Conservation (phyloP, 331 rosid genomes). For the Acacia concinna region DNA sequence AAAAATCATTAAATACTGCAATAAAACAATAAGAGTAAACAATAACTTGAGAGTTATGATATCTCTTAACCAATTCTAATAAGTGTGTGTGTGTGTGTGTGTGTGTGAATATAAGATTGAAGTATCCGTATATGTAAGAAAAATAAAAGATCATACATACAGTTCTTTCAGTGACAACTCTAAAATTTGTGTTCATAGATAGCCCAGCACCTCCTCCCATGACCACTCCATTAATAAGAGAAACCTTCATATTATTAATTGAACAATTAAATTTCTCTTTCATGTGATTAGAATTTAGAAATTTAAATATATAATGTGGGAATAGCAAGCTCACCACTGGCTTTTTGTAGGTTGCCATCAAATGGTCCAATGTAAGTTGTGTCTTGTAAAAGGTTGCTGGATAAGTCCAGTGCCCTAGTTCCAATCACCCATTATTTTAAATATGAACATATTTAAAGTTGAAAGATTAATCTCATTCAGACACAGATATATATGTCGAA, state of each 20-base stretch:
- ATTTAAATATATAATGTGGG: background rate
- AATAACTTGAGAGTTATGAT: too few relatives aligned
- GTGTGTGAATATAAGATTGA: too few relatives aligned
- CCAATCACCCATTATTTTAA: background rate
- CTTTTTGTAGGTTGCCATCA: slow-evolving; percentile 36
- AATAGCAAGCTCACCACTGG: slow-evolving; percentile 25
- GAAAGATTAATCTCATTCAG: background rate
- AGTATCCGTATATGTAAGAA: background rate
- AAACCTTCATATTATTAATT: slow-evolving; percentile 19
- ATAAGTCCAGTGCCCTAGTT: slow-evolving; percentile 40
- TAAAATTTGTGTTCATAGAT: slow-evolving; percentile 27
- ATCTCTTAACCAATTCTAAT: too few relatives aligned
- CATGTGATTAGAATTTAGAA: background rate
- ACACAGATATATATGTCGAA: background rate
- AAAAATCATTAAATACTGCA: too few relatives aligned
- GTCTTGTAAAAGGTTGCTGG: slow-evolving; percentile 21
- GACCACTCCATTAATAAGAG: slow-evolving; percentile 28
- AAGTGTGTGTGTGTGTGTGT: too few relatives aligned
- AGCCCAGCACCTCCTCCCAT: slow-evolving; percentile 44
- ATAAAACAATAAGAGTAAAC: too few relatives aligned
- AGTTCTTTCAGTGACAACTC: slow-evolving; percentile 37
- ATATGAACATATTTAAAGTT: background rate
- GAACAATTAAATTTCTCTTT: background rate
- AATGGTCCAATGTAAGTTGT: slow-evolving; percentile 13
- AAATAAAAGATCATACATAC: slow-evolving; percentile 1